A percentile compares a stretch with the other conserved stretches of the same genome.
Evolutionary conservation across 805 yeast species (phyloP).

Genomic region (Starmera dryadoides): DNA sequence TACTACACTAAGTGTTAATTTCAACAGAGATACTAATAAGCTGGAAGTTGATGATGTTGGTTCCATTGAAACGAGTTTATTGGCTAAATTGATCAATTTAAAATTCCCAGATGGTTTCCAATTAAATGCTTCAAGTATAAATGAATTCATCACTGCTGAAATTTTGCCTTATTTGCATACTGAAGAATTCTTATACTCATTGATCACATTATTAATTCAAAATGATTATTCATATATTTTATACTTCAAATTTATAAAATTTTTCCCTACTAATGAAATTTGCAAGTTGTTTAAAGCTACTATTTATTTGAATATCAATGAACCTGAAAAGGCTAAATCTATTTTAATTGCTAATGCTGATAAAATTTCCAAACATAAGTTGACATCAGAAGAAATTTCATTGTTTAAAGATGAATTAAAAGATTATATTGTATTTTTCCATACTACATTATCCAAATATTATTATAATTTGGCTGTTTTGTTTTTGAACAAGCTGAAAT

Average conservation of each 20-base stretch:
- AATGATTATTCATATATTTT: conserved; percentile 6
- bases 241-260: conserved; percentile 10
- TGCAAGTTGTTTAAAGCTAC: conserved; percentile 15
- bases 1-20: conserved; percentile 9
- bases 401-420: conserved; percentile 13
- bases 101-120: conserved; percentile 11
- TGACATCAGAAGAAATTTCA: conserved; percentile 15
- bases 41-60: conserved; percentile 16
- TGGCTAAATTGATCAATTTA: conserved; percentile 4
- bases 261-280: conserved; percentile 11
- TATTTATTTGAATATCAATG: conserved; percentile 16
- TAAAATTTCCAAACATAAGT: conserved; percentile 18
- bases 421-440: conserved; percentile 19
- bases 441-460: conserved; percentile 26
- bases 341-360: conserved; percentile 22
- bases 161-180: conserved; percentile 13
- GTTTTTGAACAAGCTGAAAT: conserved; percentile 24
- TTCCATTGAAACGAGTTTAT: conserved; percentile 4
- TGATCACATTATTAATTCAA: conserved; percentile 7
- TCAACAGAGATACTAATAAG: conserved; percentile 3
- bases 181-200: conserved; percentile 9
- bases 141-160: conserved; percentile 6
- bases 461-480: conserved; percentile 30
- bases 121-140: conserved; percentile 6
- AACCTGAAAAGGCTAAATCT: conserved; percentile 22